Evolutionary conservation across 2,329 filamentous ascomycete species (phyloP).

Genomic region (Colletotrichum graminicola): DNA sequence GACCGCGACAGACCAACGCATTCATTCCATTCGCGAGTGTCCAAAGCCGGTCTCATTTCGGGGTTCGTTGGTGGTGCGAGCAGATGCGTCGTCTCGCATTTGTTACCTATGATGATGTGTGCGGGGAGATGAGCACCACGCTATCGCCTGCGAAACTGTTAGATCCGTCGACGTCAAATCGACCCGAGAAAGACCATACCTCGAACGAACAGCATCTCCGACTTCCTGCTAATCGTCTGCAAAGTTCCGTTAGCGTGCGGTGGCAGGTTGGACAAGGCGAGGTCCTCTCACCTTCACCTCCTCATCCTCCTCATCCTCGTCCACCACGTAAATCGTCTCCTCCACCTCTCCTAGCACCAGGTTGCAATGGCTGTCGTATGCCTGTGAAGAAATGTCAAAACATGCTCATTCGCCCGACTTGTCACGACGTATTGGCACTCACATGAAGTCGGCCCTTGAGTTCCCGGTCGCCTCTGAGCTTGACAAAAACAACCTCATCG

Average conservation of each 20-base stretch:
- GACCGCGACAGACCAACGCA: no score
- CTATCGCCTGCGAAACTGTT: conserved; percentile 70
- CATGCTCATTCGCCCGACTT: conserved; percentile 7
- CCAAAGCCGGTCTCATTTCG: not conserved
- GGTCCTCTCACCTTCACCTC: conserved; percentile 73
- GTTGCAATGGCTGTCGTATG: conserved; percentile 99
- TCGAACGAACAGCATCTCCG: conserved; percentile 98
- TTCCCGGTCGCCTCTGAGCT: conserved; percentile 94
- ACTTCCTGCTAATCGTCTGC: conserved; percentile 94
- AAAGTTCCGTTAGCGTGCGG: not conserved
- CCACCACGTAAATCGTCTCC: conserved; percentile 94
- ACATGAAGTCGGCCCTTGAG: conserved; percentile 96
- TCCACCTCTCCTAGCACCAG: conserved; percentile 95
- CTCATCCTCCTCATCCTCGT: conserved; percentile 87
- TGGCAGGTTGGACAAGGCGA: not conserved
- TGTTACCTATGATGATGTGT: conserved; percentile 56
- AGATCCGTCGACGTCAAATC: conserved; percentile 38
- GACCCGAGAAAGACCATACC: conserved; percentile 64
- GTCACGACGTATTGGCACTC: conserved; percentile 53
- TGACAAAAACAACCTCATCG: conserved; percentile 97
- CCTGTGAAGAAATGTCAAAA: conserved; percentile 64
- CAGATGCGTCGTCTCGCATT: not conserved
- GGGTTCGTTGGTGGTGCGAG: not conserved
- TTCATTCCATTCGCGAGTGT: not conserved
- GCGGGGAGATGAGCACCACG: conserved; percentile 78